Evolutionary conservation across 352 stramenopile genomes (phyloP), one percentile per base, ranked within the genome.

Genomic region (Phytophthora constricta): DNA sequence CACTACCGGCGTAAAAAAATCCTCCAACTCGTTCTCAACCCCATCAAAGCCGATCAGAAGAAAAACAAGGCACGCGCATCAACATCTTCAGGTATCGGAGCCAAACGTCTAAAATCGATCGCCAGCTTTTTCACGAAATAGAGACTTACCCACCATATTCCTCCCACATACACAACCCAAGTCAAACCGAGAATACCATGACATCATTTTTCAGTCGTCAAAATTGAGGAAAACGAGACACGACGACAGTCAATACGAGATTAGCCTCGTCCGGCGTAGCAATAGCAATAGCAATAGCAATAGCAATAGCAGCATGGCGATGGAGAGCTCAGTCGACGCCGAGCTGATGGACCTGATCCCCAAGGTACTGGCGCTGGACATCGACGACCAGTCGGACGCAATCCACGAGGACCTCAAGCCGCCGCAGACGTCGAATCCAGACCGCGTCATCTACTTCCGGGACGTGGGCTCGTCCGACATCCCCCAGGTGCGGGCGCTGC

Each of bases 1-100:
- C 67, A 96, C 90, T 1, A 96, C 89, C 0, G 89, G 90, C 34
- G 86, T 95, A 92, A 92, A 70, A 97, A 97, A 62, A 93, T 96
- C 23, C 55, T 97, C 34, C 55, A 85, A 27, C 73, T 91, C 5
- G 77, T 93, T 19, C 47, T 72, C 22, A 41, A 63, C 27, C 59
- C 48, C 17, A 39, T 61, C 25, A 60, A 60, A 61, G 45, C 16
- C 31, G 46, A 17, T 27, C 43, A 7, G 22, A 72, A 61, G 33
- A 27, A 9, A 31, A 46, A 49, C 28, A 74, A 79, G 41, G 25
- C 25, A 26, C 14, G 27, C 3, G 68, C 60, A 27, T 50, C 58
- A 42, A 60, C 63, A 43, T 51, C 49, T 31, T 9, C 33, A 68
- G 48, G 52, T 23, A 26, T 31, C 56, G 22, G 41, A 31, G 19